Conservation (phyloP, 768 basidiomycete genomes). For the Butyriboletus loyo region DNA sequence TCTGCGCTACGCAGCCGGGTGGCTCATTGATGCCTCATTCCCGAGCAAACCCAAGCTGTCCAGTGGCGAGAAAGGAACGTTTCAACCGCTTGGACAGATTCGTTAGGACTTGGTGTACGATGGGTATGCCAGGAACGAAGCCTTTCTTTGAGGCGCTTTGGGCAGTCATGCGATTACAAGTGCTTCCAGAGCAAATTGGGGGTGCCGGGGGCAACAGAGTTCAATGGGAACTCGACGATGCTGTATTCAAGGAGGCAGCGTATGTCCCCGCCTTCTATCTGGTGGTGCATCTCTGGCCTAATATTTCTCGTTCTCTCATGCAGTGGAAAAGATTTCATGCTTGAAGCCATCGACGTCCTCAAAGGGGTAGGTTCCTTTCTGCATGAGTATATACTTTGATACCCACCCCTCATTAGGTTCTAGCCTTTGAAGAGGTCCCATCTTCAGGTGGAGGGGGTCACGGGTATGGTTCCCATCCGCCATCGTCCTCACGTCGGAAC, state of each 20-base stretch:
- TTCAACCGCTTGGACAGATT: slow-evolving; percentile 74
- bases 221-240: slow-evolving; percentile 92
- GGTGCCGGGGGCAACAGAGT: slow-evolving; percentile 73
- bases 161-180: slow-evolving; percentile 79
- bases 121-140: slow-evolving; percentile 84
- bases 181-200: slow-evolving; percentile 74
- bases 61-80: slow-evolving; percentile 72
- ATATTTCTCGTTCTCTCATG: slow-evolving; percentile 21
- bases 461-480: slow-evolving; percentile 35
- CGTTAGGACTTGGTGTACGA: slow-evolving; percentile 77
- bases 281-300: slow-evolving; percentile 5
- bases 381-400: slow-evolving; percentile 7
- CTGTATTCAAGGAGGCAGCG: slow-evolving; percentile 92
- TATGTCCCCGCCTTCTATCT: slow-evolving; percentile 43
- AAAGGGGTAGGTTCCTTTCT: slow-evolving; percentile 68
- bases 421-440: slow-evolving; percentile 73
- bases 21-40: slow-evolving; percentile 75
- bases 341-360: slow-evolving; percentile 83
- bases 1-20: slow-evolving; percentile 75
- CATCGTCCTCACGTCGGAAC: slow-evolving; percentile 47
- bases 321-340: slow-evolving; percentile 93
- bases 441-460: slow-evolving; percentile 30
- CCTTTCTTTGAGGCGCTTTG: slow-evolving; percentile 71
- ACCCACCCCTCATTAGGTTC: slow-evolving; percentile 36
- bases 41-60: slow-evolving; percentile 60